Evolutionary conservation across 169 alveolate species (phyloP).

Genomic region (Cryptosporidium viatorum): DNA sequence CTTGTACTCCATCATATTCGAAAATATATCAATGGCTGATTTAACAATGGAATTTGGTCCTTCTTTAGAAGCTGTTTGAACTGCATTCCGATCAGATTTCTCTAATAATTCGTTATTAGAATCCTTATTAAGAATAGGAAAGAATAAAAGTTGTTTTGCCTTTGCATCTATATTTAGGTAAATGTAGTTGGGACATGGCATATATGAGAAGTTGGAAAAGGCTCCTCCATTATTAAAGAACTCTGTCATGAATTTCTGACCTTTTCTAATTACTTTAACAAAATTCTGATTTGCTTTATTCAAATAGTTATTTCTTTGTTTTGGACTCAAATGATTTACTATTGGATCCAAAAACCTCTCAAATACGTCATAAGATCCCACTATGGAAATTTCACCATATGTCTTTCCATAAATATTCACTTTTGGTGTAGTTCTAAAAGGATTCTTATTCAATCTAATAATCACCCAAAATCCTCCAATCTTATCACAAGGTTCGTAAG

Average conservation of each 20-base stretch:
- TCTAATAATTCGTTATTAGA: background rate
- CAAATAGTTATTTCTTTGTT: conserved; percentile 33
- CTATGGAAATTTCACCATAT: conserved; percentile 46
- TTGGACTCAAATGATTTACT: conserved; percentile 44
- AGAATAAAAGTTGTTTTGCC: conserved; percentile 41
- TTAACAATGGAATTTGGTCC: background rate
- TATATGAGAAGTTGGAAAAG: background rate
- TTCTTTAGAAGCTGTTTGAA: background rate
- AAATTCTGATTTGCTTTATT: conserved; percentile 46
- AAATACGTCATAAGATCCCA: conserved; percentile 55
- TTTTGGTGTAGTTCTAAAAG: conserved; percentile 54
- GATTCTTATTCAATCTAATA: conserved; percentile 24
- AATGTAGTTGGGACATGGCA: conserved; percentile 20
- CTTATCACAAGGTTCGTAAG: conserved; percentile 9
- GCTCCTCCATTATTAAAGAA: conserved; percentile 10
- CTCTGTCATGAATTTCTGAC: conserved; percentile 35
- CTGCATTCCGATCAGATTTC: background rate
- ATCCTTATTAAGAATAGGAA: conserved; percentile 20
- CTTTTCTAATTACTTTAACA: conserved; percentile 36
- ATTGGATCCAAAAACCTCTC: conserved; percentile 50
- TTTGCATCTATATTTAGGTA: conserved; percentile 34
- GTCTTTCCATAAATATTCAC: conserved; percentile 26
- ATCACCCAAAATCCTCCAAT: conserved; percentile 65
- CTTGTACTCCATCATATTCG: conserved; percentile 17
- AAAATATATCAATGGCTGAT: background rate